phyloP scores from a whole-genome alignment of 2,329 filamentous ascomycete species.

The Chrysoporthe deuterocubensis region DNA sequence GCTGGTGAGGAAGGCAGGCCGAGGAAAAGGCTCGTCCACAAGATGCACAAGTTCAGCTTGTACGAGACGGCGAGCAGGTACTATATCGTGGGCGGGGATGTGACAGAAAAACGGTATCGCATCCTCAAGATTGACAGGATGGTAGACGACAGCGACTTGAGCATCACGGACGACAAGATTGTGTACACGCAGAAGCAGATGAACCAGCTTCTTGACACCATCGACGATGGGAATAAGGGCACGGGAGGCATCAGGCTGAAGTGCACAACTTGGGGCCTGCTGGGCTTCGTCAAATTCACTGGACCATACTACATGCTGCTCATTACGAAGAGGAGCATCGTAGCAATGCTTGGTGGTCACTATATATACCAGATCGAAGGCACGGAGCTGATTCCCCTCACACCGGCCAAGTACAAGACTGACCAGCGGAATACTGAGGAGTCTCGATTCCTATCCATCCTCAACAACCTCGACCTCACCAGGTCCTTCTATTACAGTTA shows the following conservation, averaged over 20 bases:
- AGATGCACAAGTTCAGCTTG: slow-evolving; percentile 96
- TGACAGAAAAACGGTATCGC: slow-evolving; percentile 85
- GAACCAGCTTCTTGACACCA: slow-evolving; percentile 88
- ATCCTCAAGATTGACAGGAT: slow-evolving; percentile 96
- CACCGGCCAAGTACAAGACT: slow-evolving; percentile 74
- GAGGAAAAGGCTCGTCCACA: slow-evolving; percentile 51
- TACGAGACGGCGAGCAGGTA: slow-evolving; percentile 94
- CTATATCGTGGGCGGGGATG: slow-evolving; percentile 91
- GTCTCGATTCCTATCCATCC: slow-evolving; percentile 82
- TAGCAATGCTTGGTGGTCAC: slow-evolving; percentile 94
- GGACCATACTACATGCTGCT: slow-evolving; percentile 96
- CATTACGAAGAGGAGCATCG: slow-evolving; percentile 93
- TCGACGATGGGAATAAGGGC: slow-evolving; percentile 91
- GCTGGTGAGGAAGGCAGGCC: slow-evolving; percentile 37
- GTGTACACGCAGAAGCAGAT: slow-evolving; percentile 92
- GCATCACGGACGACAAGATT: slow-evolving; percentile 90
- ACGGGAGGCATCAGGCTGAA: slow-evolving; percentile 89
- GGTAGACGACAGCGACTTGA: slow-evolving; percentile 76
- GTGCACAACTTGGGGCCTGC: slow-evolving; percentile 88
- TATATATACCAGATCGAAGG: slow-evolving; percentile 95
- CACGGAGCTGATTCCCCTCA: slow-evolving; percentile 88
- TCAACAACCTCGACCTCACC: slow-evolving; percentile 89
- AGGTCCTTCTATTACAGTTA: slow-evolving; percentile 98
- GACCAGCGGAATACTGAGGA: slow-evolving; percentile 85
- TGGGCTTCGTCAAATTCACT: slow-evolving; percentile 96